These are phyloP conservation scores for Saxophila tyrrhenica DNA, from an alignment of 495 filamentous ascomycete species.

Conservation along the genomic window DNA sequence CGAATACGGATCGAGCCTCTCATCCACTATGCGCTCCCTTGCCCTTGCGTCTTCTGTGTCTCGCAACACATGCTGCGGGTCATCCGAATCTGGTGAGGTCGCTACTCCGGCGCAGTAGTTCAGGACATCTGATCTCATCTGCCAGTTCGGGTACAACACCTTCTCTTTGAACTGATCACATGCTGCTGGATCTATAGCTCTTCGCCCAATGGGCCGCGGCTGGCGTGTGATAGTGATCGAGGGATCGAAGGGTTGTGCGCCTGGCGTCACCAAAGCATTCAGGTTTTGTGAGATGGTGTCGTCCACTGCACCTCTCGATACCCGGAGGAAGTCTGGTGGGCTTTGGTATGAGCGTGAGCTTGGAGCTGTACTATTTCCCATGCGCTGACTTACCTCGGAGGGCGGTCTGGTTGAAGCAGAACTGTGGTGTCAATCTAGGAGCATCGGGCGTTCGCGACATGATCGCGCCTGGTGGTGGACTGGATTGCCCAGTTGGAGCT, in stretches of 20 bases:
- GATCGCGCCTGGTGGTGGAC: not conserved
- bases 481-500: not conserved
- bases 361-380: slow-evolving; percentile 5
- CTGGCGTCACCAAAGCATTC: slow-evolving; percentile 76
- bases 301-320: slow-evolving; percentile 77
- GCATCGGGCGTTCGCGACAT: slow-evolving; percentile 54
- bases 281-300: slow-evolving; percentile 89
- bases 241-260: slow-evolving; percentile 61
- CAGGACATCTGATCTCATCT: slow-evolving; percentile 70
- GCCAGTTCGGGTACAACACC: slow-evolving; percentile 83
- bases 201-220: slow-evolving; percentile 9
- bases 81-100: slow-evolving; percentile 73
- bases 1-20: slow-evolving; percentile 86
- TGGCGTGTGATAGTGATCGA: slow-evolving; percentile 56
- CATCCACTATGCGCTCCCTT: slow-evolving; percentile 69
- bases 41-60: slow-evolving; percentile 58
- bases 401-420: slow-evolving; percentile 81
- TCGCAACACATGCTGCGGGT: slow-evolving; percentile 64
- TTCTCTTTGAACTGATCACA: slow-evolving; percentile 66
- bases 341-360: slow-evolving; percentile 17
- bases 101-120: slow-evolving; percentile 86
- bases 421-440: slow-evolving; percentile 68
- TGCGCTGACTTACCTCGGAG: slow-evolving; percentile 56
- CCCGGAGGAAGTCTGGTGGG: slow-evolving; percentile 67
- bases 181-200: slow-evolving; percentile 30